These are phyloP conservation scores for Stellera chamaejasme DNA, from an alignment of 345 rosid genomes.

Conservation along the genomic window DNA sequence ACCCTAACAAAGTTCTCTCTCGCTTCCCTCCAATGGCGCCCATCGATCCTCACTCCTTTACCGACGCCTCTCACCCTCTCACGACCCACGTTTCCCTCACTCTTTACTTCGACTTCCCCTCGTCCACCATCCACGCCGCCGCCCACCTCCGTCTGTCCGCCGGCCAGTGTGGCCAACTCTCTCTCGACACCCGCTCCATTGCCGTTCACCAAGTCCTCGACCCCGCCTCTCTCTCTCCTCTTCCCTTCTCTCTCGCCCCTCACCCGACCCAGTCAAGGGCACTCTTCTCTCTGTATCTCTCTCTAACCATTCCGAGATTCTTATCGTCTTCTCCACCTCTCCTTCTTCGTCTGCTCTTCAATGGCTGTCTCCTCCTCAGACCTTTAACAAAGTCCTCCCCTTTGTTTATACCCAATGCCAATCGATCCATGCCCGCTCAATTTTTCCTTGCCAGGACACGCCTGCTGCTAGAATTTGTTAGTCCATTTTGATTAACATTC, in stretches of 20 bases:
- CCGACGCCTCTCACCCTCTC: constrained; percentile 60
- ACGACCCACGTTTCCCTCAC: constrained; percentile 61
- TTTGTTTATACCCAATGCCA: constrained; percentile 92
- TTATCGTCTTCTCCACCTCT: constrained; percentile 51
- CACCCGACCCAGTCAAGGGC: constrained; percentile 48
- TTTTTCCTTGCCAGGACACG: constrained; percentile 92
- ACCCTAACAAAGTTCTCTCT: constrained; percentile 15
- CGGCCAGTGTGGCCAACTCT: constrained; percentile 37
- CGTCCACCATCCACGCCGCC: constrained; percentile 66
- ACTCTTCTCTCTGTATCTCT: constrained; percentile 35
- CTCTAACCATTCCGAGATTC: constrained; percentile 28
- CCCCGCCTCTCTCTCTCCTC: constrained; percentile 31
- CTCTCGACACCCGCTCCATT: constrained; percentile 72
- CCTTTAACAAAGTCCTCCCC: no score
- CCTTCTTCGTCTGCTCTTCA: constrained; percentile 81
- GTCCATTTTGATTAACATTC: constrained; percentile 57
- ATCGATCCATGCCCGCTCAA: constrained; percentile 77
- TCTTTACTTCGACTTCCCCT: constrained; percentile 66
- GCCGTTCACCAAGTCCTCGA: constrained; percentile 32
- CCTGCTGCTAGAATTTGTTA: constrained; percentile 80
- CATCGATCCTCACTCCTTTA: constrained; percentile 80
- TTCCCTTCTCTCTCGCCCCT: constrained; percentile 39
- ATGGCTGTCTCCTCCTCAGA: constrained; percentile 74
- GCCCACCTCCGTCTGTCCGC: constrained; percentile 59
- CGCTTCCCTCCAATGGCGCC: constrained; percentile 44